These are phyloP conservation scores for Annulohypoxylon truncatum DNA, from an alignment of 2,329 filamentous ascomycete species.

Conservation along the genomic window DNA sequence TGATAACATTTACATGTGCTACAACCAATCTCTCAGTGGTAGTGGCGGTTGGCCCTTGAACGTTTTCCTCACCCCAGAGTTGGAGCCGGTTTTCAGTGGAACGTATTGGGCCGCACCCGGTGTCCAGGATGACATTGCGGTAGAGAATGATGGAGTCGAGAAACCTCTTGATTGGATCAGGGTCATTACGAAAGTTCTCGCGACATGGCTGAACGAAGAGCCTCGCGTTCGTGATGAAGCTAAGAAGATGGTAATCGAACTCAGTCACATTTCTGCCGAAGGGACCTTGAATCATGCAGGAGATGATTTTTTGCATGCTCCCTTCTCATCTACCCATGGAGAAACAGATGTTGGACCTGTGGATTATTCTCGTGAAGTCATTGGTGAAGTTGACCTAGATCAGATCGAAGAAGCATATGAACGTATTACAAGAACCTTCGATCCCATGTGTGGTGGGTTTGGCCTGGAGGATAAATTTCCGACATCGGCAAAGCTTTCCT, in stretches of 20 bases:
- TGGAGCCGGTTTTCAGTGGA: conserved; percentile 94
- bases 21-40: conserved; percentile 91
- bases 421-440: conserved; percentile 84
- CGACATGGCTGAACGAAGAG: conserved; percentile 85
- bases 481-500: conserved; percentile 85
- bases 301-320: conserved; percentile 46
- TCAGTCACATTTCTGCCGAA: conserved; percentile 89
- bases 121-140: conserved; percentile 57
- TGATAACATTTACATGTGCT: conserved; percentile 98
- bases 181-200: conserved; percentile 81
- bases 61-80: conserved; percentile 92
- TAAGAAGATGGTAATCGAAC: conserved; percentile 80
- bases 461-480: conserved; percentile 86
- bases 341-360: conserved; percentile 22
- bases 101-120: conserved; percentile 94
- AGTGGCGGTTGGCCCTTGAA: conserved; percentile 95
- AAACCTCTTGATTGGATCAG: conserved; percentile 83
- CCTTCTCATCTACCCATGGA: conserved; percentile 24
- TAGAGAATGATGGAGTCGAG: conserved; percentile 59
- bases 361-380: conserved; percentile 61
- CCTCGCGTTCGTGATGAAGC: conserved; percentile 85
- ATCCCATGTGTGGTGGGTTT: conserved; percentile 83
- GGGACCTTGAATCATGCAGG: conserved; percentile 70
- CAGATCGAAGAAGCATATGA: conserved; percentile 89
- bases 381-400: conserved; percentile 81